phyloP scores from a whole-genome alignment of 179 eudicot species.

The Silene noctiflora region DNA sequence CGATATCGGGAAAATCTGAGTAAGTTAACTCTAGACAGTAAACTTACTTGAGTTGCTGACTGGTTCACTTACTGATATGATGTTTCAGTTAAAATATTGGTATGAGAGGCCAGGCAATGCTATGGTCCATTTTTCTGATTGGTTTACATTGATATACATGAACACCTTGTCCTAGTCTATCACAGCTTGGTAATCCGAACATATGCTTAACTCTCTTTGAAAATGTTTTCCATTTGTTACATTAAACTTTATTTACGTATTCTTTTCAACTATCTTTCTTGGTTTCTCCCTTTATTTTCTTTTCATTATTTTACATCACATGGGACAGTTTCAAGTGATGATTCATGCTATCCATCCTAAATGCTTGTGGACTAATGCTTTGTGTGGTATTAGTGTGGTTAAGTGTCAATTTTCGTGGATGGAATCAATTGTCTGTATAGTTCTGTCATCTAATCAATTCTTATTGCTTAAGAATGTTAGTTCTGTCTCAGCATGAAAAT shows the following conservation, averaged over 20 bases:
- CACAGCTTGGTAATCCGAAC: background rate
- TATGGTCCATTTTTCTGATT: background rate
- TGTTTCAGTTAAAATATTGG: background rate
- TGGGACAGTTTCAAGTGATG: background rate
- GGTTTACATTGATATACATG: background rate
- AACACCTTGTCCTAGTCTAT: background rate
- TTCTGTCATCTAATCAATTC: background rate
- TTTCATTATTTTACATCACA: background rate
- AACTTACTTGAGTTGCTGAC: background rate
- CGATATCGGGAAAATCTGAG: conserved; percentile 91
- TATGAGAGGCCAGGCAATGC: too few species aligned
- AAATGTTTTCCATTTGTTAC: background rate
- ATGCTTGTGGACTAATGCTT: background rate
- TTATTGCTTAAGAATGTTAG: background rate
- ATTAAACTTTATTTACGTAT: background rate
- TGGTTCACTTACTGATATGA: background rate
- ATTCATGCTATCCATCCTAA: background rate
- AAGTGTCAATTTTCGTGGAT: background rate
- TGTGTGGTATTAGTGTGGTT: background rate
- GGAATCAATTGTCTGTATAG: background rate
- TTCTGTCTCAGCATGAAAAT: background rate
- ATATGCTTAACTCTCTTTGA: background rate
- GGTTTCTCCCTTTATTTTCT: background rate
- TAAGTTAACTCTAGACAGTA: conserved; percentile 33
- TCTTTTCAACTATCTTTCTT: background rate